Conservation (phyloP, 345 rosid genomes). For the Populus davidiana region DNA sequence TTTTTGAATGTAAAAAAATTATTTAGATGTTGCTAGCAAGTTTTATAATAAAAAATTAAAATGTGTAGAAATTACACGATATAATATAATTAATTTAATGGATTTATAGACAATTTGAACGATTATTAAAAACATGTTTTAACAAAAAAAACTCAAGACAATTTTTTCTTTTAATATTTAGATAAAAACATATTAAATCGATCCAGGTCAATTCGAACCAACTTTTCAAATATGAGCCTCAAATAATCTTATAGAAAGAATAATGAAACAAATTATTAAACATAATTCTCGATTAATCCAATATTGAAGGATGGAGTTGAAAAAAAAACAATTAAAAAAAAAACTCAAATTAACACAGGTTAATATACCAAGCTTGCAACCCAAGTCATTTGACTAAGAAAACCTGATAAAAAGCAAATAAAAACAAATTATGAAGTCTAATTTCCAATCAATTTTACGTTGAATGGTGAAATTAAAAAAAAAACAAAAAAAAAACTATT, state of each 20-base stretch:
- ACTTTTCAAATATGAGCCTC: fast-evolving
- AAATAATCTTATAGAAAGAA: fast-evolving
- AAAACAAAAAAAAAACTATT: fast-evolving
- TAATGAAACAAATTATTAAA: fast-evolving
- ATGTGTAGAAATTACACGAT: no score
- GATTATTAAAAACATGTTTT: no score
- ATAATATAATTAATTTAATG: no score
- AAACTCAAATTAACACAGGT: fast-evolving
- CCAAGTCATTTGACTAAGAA: fast-evolving
- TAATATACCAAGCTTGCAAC: no score
- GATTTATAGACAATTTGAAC: fast-evolving
- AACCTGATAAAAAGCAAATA: fast-evolving
- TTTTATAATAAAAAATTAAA: no score
- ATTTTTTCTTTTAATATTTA: no score
- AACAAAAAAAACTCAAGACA: fast-evolving
- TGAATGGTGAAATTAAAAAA: no score
- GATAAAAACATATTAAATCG: fast-evolving
- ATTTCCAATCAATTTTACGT: fast-evolving
- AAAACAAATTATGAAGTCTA: no score
- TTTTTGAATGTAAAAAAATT: no score
- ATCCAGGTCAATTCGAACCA: fast-evolving
- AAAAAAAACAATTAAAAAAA: no score
- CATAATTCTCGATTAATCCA: fast-evolving
- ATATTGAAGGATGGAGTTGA: fast-evolving
- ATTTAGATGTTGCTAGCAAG: no score